Percentiles rank a stretch among this genome's conserved stretches.
Conservation (phyloP, 371 early-diverging fungal genomes). For the Mortierella sp. region DNA sequence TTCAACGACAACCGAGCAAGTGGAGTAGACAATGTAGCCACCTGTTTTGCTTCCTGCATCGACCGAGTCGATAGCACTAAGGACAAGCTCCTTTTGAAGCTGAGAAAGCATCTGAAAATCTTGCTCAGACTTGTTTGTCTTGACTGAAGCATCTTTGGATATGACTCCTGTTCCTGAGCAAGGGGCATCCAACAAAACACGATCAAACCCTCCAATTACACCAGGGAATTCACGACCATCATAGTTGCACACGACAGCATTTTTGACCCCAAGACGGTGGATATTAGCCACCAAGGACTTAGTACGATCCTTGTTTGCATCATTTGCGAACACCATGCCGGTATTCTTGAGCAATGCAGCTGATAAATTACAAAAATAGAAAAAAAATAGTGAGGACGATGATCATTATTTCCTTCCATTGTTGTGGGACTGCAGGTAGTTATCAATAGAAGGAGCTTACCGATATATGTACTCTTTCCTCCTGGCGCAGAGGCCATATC, state of each 20-base stretch:
- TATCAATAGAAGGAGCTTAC: conserved; percentile 17
- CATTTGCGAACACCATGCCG: conserved; percentile 98
- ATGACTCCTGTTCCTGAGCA: conserved; percentile 99
- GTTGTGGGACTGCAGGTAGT: background rate
- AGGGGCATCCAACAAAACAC: conserved; percentile 99
- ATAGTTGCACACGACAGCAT: conserved; percentile 96
- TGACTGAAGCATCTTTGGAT: conserved; percentile 97
- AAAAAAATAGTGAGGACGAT: background rate
- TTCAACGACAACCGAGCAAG: conserved; percentile 98
- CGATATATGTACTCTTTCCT: conserved; percentile 97
- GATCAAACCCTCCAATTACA: conserved; percentile 97
- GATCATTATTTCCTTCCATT: background rate
- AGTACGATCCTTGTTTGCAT: conserved; percentile 95
- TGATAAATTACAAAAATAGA: background rate
- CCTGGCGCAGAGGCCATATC: conserved; percentile 99
- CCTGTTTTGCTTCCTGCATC: conserved; percentile 94
- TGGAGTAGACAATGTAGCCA: conserved; percentile 98
- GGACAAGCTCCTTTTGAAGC: conserved; percentile 96
- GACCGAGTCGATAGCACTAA: conserved; percentile 98
- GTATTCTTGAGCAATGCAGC: conserved; percentile 98
- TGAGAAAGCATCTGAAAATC: conserved; percentile 93
- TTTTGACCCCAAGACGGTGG: conserved; percentile 95
- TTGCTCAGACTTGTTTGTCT: conserved; percentile 92
- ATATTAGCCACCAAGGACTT: conserved; percentile 95
- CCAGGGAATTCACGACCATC: conserved; percentile 97